These are phyloP conservation scores for Lachancea mirantina DNA, from an alignment of 805 yeast genomes.

Conservation along the genomic window DNA sequence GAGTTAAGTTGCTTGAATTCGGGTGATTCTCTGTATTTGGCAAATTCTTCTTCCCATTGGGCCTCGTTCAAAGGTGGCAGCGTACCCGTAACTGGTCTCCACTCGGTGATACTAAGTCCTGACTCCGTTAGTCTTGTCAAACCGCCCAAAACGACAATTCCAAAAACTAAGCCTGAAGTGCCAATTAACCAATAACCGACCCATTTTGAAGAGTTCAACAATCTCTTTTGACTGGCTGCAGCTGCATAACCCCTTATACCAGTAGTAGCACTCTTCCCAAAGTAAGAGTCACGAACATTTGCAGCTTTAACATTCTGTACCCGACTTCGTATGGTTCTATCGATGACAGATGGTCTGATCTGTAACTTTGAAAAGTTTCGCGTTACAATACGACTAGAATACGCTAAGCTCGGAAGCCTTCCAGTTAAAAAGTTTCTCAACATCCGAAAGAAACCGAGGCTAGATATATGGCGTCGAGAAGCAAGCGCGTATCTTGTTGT, in stretches of 20 bases:
- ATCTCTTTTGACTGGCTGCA: conserved; percentile 30
- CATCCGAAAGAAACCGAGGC: too few species aligned
- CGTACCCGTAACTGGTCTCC: conserved; percentile 97
- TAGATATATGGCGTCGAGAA: too few species aligned
- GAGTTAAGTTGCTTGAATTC: conserved; percentile 87
- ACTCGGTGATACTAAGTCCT: conserved; percentile 92
- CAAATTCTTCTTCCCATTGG: conserved; percentile 84
- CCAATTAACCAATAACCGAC: conserved; percentile 89
- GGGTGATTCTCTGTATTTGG: conserved; percentile 76
- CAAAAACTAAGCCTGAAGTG: conserved; percentile 83
- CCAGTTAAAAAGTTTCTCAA: too few species aligned
- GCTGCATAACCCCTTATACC: too few species aligned
- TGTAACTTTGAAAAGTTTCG: too few species aligned
- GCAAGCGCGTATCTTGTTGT: too few species aligned
- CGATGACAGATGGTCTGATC: too few species aligned
- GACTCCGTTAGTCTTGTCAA: conserved; percentile 92
- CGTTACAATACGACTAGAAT: too few species aligned
- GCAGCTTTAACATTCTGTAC: too few species aligned
- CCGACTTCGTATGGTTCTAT: too few species aligned
- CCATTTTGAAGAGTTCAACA: conserved; percentile 41
- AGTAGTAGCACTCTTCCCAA: conserved; percentile 11
- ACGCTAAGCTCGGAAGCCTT: too few species aligned
- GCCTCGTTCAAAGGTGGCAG: conserved; percentile 75
- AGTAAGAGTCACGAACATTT: too few species aligned
- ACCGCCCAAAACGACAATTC: conserved; percentile 95